These are phyloP conservation scores for Trametes gibbosa DNA, from an alignment of 768 basidiomycete genomes.

Conservation along the genomic window DNA sequence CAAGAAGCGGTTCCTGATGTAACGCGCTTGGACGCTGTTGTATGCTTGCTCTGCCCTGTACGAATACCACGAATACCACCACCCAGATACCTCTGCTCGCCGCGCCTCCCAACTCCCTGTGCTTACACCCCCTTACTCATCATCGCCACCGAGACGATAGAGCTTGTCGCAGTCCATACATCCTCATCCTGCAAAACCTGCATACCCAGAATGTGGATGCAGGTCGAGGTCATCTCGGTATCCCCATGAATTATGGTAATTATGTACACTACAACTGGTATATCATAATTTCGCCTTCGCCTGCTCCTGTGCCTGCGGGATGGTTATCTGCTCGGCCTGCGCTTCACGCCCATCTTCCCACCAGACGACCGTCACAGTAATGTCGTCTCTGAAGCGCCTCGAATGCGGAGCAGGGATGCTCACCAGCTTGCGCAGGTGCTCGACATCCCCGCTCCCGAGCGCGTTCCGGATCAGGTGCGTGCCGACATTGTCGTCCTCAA, in stretches of 20 bases:
- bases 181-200: background rate
- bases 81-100: background rate
- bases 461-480: slow-evolving; percentile 89
- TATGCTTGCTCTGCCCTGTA: background rate
- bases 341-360: slow-evolving; percentile 74
- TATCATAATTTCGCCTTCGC: slow-evolving; percentile 28
- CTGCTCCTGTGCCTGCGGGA: slow-evolving; percentile 3
- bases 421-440: slow-evolving; percentile 53
- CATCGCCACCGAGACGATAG: background rate
- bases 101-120: background rate
- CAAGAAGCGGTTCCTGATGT: slow-evolving; percentile 35
- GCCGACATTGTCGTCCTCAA: slow-evolving; percentile 74
- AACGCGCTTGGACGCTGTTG: slow-evolving; percentile 18
- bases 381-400: slow-evolving; percentile 78
- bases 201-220: background rate
- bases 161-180: background rate
- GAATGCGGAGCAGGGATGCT: slow-evolving; percentile 84
- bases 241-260: slow-evolving; percentile 15
- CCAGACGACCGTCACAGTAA: slow-evolving; percentile 82
- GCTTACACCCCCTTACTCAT: background rate
- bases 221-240: background rate
- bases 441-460: slow-evolving; percentile 78
- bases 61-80: too few species aligned
- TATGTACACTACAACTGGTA: slow-evolving; percentile 11
- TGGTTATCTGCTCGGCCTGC: slow-evolving; percentile 20